Percentiles rank a stretch among this genome's conserved stretches.
These are phyloP conservation scores for Ilex paraguariensis DNA, from an alignment of 305 asterid genomes.

Conservation along the genomic window DNA sequence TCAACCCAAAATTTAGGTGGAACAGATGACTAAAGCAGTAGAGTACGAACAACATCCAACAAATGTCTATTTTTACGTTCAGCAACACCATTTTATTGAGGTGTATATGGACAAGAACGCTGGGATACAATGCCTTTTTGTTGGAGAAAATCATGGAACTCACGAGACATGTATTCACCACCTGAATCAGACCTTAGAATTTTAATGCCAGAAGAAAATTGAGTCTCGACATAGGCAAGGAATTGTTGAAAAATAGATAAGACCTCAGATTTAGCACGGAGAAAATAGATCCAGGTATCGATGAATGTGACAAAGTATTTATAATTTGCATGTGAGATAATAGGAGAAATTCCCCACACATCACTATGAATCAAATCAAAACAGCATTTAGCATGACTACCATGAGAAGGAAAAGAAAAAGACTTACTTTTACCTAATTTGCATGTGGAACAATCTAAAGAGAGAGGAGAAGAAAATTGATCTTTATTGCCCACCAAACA, in stretches of 20 bases:
- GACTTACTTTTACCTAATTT: too few relatives aligned
- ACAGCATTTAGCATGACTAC: neutral
- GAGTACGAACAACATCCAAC: neutral
- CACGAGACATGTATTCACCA: neutral
- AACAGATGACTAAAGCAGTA: neutral
- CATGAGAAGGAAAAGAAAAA: neutral
- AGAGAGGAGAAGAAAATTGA: neutral
- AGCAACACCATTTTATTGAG: neutral
- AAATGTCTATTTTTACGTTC: too few relatives aligned
- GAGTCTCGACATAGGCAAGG: neutral
- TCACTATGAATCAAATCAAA: neutral
- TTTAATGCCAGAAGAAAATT: neutral
- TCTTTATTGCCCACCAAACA: neutral
- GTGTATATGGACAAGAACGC: neutral
- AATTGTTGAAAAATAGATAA: neutral
- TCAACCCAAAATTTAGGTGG: conserved; percentile 7
- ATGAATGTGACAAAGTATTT: too few relatives aligned
- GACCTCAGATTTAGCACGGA: neutral
- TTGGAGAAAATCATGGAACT: neutral
- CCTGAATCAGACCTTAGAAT: neutral
- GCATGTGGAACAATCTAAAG: neutral
- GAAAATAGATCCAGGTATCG: neutral
- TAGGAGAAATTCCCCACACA: too few relatives aligned
- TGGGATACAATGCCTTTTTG: neutral
- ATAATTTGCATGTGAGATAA: too few relatives aligned